A percentile compares a stretch with the other conserved stretches of the same genome.
Conservation (phyloP, 2,329 filamentous ascomycete species). For the Plectosphaerella plurivora region DNA sequence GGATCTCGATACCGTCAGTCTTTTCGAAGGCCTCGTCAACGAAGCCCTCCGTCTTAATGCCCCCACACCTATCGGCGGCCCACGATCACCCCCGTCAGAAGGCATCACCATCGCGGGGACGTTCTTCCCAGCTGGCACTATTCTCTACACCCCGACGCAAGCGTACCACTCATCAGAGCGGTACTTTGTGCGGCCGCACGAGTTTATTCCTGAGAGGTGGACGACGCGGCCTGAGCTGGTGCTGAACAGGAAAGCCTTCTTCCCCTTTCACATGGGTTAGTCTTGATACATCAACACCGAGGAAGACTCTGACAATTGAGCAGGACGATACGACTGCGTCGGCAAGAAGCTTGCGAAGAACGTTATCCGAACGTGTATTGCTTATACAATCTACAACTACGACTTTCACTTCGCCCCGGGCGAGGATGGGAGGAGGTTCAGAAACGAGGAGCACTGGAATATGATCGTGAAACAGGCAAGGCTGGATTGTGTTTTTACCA, state of each 20-base stretch:
- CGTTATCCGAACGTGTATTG: conserved; percentile 5
- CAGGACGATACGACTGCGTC: conserved; percentile 9
- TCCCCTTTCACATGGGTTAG: conserved; percentile 20
- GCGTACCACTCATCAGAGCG: conserved; percentile 15
- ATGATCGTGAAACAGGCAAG: conserved; percentile 7
- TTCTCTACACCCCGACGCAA: conserved; percentile 23
- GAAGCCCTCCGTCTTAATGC: conserved; percentile 33
- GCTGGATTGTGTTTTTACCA: conserved; percentile 6
- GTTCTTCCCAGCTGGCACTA: conserved; percentile 28
- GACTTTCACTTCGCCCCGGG: conserved; percentile 9
- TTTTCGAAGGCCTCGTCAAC: conserved; percentile 31
- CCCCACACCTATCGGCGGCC: conserved; percentile 26
- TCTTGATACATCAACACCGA: not conserved
- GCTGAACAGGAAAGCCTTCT: conserved; percentile 16
- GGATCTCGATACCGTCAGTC: conserved; percentile 17
- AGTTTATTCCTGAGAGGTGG: conserved; percentile 19
- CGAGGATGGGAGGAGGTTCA: conserved; percentile 1
- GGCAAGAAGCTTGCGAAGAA: conserved; percentile 6
- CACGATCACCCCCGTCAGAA: conserved; percentile 29
- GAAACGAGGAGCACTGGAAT: conserved; percentile 1
- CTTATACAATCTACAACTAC: conserved; percentile 10
- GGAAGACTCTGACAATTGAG: not conserved
- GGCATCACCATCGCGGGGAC: conserved; percentile 27
- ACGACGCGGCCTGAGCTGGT: conserved; percentile 12
- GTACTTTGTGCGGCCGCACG: conserved; percentile 15